A percentile compares a stretch with the other conserved stretches of the same genome.
Conservation (phyloP, 2,329 filamentous ascomycete genomes). For the Colletotrichum nymphaeae region DNA sequence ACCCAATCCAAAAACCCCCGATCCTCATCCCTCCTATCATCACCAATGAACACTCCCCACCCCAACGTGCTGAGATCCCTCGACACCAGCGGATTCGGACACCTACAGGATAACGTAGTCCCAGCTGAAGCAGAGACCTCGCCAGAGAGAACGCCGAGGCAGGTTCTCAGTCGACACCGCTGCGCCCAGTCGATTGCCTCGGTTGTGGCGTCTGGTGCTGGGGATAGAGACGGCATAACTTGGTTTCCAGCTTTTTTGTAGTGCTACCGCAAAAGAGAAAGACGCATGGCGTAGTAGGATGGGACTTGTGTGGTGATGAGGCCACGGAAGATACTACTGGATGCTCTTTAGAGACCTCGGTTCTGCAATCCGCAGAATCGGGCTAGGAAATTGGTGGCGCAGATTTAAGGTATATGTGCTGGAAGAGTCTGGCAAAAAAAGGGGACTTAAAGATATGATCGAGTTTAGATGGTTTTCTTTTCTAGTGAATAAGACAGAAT, state of each 20-base stretch:
- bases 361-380: not conserved
- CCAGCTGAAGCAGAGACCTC: not conserved
- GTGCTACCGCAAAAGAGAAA: not conserved
- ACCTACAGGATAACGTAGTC: not conserved
- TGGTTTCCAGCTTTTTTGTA: not conserved
- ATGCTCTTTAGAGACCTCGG: not conserved
- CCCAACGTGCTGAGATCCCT: not conserved
- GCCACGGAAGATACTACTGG: not conserved
- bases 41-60: not conserved
- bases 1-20: not conserved
- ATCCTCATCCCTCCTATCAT: not conserved
- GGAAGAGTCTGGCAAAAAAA: not conserved
- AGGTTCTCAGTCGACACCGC: not conserved
- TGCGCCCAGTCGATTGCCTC: not conserved
- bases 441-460: no score
- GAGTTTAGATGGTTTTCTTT: no score
- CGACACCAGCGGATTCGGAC: not conserved
- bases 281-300: accelerated
- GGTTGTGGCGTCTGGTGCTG: not conserved
- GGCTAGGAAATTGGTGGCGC: not conserved
- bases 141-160: not conserved
- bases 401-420: not conserved
- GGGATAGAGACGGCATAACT: not conserved
- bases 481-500: no score
- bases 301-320: not conserved